Evolutionary conservation across 176 grass and related monocot species (phyloP).

Genomic region (Carex parvula): DNA sequence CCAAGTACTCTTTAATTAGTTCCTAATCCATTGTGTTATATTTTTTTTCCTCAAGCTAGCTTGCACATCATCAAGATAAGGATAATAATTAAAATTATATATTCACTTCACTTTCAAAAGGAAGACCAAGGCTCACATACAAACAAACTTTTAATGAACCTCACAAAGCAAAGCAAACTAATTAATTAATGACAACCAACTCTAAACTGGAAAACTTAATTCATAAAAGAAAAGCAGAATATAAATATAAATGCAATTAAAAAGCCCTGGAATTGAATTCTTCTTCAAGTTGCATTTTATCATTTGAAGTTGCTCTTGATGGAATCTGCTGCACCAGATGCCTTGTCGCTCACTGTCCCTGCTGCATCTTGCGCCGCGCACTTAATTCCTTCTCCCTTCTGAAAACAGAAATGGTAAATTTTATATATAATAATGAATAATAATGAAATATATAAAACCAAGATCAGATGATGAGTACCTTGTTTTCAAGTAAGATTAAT

Average conservation of each 20-base stretch:
- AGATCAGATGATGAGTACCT: too few relatives aligned
- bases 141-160: not conserved
- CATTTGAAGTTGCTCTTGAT: not conserved
- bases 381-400: not conserved
- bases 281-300: not conserved
- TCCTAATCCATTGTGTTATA: too few relatives aligned
- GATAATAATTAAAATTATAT: not conserved
- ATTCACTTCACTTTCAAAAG: not conserved
- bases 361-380: not conserved
- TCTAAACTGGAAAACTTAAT: not conserved
- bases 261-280: not conserved
- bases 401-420: not conserved
- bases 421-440: not conserved
- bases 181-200: not conserved
- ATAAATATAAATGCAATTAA: not conserved
- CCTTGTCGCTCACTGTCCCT: not conserved
- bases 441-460: too few relatives aligned
- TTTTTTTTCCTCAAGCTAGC: too few relatives aligned
- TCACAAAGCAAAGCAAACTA: not conserved
- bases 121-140: not conserved
- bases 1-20: too few relatives aligned
- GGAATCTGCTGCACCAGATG: not conserved
- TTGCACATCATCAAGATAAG: not conserved
- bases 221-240: not conserved
- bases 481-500: too few relatives aligned